Conservation (phyloP, 2,329 filamentous ascomycete genomes). For the Stemphylium vesicarium region DNA sequence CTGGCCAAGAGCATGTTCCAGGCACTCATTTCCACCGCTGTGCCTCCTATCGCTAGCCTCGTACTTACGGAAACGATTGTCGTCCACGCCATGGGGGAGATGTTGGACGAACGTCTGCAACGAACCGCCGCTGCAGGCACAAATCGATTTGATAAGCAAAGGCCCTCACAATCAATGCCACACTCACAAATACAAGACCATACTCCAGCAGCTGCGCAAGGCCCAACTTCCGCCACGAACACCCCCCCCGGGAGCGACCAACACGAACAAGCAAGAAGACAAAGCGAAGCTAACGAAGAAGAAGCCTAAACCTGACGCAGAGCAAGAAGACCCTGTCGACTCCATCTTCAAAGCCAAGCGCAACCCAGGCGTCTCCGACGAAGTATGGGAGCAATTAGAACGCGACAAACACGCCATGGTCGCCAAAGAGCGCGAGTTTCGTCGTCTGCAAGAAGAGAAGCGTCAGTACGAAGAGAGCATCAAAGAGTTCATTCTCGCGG, state of each 20-base stretch:
- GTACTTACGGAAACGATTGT: slow-evolving; percentile 34
- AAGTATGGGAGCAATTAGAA: slow-evolving; percentile 66
- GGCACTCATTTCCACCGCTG: slow-evolving; percentile 30
- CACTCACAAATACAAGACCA: slow-evolving; percentile 10
- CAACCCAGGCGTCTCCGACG: slow-evolving; percentile 66
- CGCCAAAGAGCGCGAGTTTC: slow-evolving; percentile 45
- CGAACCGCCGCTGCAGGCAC: slow-evolving; percentile 29
- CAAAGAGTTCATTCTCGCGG: too few species aligned
- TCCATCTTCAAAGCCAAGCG: slow-evolving; percentile 42
- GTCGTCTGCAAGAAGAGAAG: slow-evolving; percentile 42
- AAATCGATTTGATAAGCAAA: slow-evolving; percentile 12
- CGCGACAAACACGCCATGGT: slow-evolving; percentile 51
- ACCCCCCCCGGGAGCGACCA: slow-evolving; percentile 4
- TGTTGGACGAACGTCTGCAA: slow-evolving; percentile 43
- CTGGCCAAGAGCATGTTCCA: slow-evolving; percentile 60
- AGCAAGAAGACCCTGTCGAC: slow-evolving; percentile 15
- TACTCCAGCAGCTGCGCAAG: too few species aligned
- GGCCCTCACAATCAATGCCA: not conserved
- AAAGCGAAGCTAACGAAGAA: too few species aligned
- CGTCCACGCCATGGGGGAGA: slow-evolving; percentile 34
- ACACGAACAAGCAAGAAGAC: too few species aligned
- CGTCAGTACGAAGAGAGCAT: slow-evolving; percentile 16
- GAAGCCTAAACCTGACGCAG: not conserved
- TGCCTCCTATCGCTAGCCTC: slow-evolving; percentile 21
- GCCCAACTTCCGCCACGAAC: too few species aligned